Base-by-base conservation (phyloP, 257 asterid genomes). In the Fraxinus cuspidata region DNA sequence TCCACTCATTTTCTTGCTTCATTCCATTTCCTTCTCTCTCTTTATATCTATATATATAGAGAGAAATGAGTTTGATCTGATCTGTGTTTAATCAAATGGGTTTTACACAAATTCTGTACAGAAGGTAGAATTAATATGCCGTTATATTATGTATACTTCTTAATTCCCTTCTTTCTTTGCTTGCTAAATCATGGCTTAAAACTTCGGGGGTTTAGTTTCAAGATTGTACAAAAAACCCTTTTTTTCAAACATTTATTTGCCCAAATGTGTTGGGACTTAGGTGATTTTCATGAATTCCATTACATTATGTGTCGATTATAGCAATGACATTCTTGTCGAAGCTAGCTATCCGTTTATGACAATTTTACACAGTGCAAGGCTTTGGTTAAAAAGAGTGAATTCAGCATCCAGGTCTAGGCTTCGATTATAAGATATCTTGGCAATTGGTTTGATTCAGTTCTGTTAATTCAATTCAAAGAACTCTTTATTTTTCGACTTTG, bases 1-100 rank as follows among this genome's bases (percentile, higher is more conserved):
- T 21, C 28, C 11, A 58, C 12, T 16, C 10, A 16, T 56, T n/a
- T 58, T 75, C 18, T 74, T 77, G 68, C 78, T 64, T 58, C 60
- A 72, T 77, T 35, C 73, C 74, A 49, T 51, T 29, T 65, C 49
- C 8, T 70, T 51, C 35, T 31, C 34, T 7, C 28, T 71, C 37
- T 8, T 37, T 37, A 7, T 37, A 8, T 37, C 12, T 7, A 8
- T 37, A 37, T 51, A 51, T 49, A 51, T 16, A 18, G 7, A 51
- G 25, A 51, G 63, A 56, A 2, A 44, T 81, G 73, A 49, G 12
- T 9, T 8, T 38, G 44, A 42, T 47, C 74, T 76, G 88, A 82
- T 84, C 85, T 76, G 76, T 64, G 63, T 71, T 44, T 66, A 42
- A 51, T 74, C 67, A 72, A 38, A 64, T 71, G 60, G 73, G 83